These are phyloP conservation scores for Tuber calosporum DNA, from an alignment of 495 filamentous ascomycete genomes.

Conservation along the genomic window DNA sequence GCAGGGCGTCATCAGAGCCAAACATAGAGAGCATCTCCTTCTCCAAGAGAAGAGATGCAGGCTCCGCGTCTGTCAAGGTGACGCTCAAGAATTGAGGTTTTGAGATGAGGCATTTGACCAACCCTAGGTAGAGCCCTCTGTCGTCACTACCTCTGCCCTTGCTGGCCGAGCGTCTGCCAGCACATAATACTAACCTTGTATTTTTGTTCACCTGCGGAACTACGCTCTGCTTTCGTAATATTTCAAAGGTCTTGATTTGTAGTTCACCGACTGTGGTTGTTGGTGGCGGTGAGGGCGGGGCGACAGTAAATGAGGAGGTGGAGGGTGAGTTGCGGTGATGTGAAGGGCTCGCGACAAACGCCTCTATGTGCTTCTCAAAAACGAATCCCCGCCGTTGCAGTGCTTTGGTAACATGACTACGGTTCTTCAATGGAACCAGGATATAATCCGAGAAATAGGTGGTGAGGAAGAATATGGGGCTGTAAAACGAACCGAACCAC, in stretches of 20 bases:
- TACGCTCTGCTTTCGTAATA: slow-evolving; percentile 65
- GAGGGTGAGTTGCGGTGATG: slow-evolving; percentile 50
- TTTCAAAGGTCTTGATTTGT: slow-evolving; percentile 71
- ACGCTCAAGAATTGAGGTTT: slow-evolving; percentile 75
- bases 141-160: slow-evolving; percentile 41
- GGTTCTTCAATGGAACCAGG: slow-evolving; percentile 70
- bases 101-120: slow-evolving; percentile 62
- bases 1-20: slow-evolving; percentile 54
- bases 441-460: slow-evolving; percentile 98
- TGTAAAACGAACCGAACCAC: slow-evolving; percentile 36
- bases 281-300: slow-evolving; percentile 63
- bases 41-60: slow-evolving; percentile 76
- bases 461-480: slow-evolving; percentile 94
- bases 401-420: slow-evolving; percentile 63
- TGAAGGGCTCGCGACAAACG: slow-evolving; percentile 55
- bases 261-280: slow-evolving; percentile 70
- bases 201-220: slow-evolving; percentile 60
- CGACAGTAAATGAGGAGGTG: slow-evolving; percentile 46
- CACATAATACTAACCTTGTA: slow-evolving; percentile 76
- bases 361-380: slow-evolving; percentile 59
- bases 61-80: slow-evolving; percentile 76
- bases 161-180: slow-evolving; percentile 54
- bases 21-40: slow-evolving; percentile 60
- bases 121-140: slow-evolving; percentile 53
- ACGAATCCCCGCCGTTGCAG: slow-evolving; percentile 78